Evolutionary conservation across 345 rosid genomes (phyloP).

Genomic region (Gossypium turneri): DNA sequence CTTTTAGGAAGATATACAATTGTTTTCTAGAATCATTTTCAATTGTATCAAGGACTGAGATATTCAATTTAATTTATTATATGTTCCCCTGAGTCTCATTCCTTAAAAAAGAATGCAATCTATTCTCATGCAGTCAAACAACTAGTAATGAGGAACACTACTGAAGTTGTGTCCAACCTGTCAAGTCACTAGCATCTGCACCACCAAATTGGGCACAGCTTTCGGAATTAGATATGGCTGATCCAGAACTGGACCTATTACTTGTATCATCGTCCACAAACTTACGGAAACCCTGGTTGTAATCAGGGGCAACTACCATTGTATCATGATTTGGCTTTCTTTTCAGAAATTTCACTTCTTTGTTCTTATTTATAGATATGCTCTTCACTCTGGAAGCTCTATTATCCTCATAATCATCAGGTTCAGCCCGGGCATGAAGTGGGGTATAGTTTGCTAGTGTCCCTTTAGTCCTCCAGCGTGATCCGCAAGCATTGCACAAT

Average conservation of each 20-base stretch:
- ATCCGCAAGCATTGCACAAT: slow-evolving; percentile 79
- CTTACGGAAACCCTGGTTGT: slow-evolving; percentile 48
- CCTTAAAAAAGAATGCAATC: background rate
- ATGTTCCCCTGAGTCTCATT: background rate
- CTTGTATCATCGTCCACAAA: slow-evolving; percentile 73
- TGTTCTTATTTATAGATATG: slow-evolving; percentile 46
- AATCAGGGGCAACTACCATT: slow-evolving; percentile 36
- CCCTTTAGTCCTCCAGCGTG: slow-evolving; percentile 84
- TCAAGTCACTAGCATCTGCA: slow-evolving; percentile 83
- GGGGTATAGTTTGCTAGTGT: slow-evolving; percentile 70
- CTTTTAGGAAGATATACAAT: background rate
- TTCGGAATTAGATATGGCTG: slow-evolving; percentile 93
- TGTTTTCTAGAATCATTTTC: slow-evolving; percentile 3
- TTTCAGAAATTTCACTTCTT: slow-evolving; percentile 64
- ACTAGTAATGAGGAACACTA: slow-evolving; percentile 5
- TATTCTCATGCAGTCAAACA: background rate
- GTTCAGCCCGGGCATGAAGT: slow-evolving; percentile 62
- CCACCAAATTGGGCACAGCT: slow-evolving; percentile 93
- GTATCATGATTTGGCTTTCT: slow-evolving; percentile 61
- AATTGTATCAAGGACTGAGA: background rate
- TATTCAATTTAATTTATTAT: background rate
- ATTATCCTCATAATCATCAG: slow-evolving; percentile 50
- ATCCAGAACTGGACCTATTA: slow-evolving; percentile 96
- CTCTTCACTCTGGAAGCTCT: slow-evolving; percentile 43
- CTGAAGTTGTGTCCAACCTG: slow-evolving; percentile 47